phyloP scores from a whole-genome alignment of 1,284 basidiomycete genomes.

The Porogramme epimiltina region DNA sequence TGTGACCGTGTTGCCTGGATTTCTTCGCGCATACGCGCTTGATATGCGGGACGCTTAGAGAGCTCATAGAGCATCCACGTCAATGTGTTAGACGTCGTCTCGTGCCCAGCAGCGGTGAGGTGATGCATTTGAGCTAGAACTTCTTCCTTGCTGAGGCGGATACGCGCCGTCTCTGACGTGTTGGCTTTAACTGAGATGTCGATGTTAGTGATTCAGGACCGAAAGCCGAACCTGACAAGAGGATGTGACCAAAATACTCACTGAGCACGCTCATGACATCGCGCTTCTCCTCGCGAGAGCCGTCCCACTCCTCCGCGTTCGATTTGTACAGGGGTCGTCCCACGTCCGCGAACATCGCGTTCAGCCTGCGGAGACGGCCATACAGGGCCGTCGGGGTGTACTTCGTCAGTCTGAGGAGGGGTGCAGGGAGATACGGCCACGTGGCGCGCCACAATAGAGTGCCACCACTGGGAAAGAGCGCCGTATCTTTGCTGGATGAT shows the following conservation, averaged over 20 bases:
- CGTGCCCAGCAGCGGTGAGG: slow-evolving; percentile 31
- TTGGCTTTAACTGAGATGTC: slow-evolving; percentile 51
- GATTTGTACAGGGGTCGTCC: not conserved
- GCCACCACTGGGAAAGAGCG: slow-evolving; percentile 23
- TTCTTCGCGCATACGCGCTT: slow-evolving; percentile 29
- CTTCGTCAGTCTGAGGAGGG: slow-evolving; percentile 22
- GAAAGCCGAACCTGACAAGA: not conserved
- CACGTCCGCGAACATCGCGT: slow-evolving; percentile 18
- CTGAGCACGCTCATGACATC: slow-evolving; percentile 46
- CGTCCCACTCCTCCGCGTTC: not conserved
- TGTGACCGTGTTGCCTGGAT: slow-evolving; percentile 24
- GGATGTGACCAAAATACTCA: slow-evolving; percentile 26
- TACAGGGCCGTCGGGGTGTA: slow-evolving; percentile 31
- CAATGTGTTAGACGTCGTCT: slow-evolving; percentile 23
- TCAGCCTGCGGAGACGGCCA: slow-evolving; percentile 24
- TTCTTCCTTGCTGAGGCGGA: slow-evolving; percentile 48
- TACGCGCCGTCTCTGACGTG: slow-evolving; percentile 42
- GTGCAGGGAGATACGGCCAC: slow-evolving; percentile 29
- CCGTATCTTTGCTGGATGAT: slow-evolving; percentile 8
- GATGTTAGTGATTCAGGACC: not conserved
- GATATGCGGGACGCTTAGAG: slow-evolving; percentile 29
- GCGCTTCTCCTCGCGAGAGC: not conserved
- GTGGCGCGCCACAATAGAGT: slow-evolving; percentile 23
- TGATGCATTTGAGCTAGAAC: slow-evolving; percentile 52
- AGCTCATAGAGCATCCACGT: slow-evolving; percentile 34